These are phyloP conservation scores for Malus hybrid DNA, from an alignment of 331 rosid genomes.

Conservation along the genomic window DNA sequence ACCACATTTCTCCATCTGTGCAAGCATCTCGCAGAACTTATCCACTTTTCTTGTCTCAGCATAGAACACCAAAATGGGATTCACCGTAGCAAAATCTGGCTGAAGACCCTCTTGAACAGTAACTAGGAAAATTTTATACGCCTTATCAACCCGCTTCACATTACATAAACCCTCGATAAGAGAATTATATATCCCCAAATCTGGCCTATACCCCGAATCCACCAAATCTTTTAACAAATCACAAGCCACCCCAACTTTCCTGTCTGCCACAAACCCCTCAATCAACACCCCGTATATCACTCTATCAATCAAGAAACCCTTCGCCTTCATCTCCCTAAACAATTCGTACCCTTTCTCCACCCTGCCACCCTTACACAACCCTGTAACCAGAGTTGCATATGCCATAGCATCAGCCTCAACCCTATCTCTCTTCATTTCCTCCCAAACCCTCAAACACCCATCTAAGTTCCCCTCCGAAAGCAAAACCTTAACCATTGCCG, in stretches of 20 bases:
- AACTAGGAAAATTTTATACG: slow-evolving; percentile 56
- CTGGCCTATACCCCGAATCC: slow-evolving; percentile 63
- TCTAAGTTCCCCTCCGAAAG: slow-evolving; percentile 47
- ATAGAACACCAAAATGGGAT: slow-evolving; percentile 46
- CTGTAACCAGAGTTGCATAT: slow-evolving; percentile 53
- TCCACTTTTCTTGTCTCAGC: slow-evolving; percentile 41
- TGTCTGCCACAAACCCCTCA: slow-evolving; percentile 51
- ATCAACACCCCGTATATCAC: slow-evolving; percentile 51
- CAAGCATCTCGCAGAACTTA: slow-evolving; percentile 45
- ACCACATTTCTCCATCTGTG: slow-evolving; percentile 50
- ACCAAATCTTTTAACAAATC: slow-evolving; percentile 70
- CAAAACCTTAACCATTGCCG: slow-evolving; percentile 55
- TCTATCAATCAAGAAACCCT: slow-evolving; percentile 62
- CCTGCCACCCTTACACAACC: slow-evolving; percentile 54
- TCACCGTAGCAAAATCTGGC: slow-evolving; percentile 42
- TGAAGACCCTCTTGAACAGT: slow-evolving; percentile 52
- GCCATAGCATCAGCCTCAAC: slow-evolving; percentile 67
- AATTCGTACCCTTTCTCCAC: slow-evolving; percentile 51
- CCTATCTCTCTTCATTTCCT: slow-evolving; percentile 62
- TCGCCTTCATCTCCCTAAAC: slow-evolving; percentile 78
- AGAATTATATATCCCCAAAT: slow-evolving; percentile 60
- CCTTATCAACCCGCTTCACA: slow-evolving; percentile 49
- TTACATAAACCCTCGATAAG: slow-evolving; percentile 72
- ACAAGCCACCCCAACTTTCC: slow-evolving; percentile 52
- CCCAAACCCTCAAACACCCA: slow-evolving; percentile 68